Conservation (phyloP, 345 rosid genomes). For the Trapa bicornis region DNA sequence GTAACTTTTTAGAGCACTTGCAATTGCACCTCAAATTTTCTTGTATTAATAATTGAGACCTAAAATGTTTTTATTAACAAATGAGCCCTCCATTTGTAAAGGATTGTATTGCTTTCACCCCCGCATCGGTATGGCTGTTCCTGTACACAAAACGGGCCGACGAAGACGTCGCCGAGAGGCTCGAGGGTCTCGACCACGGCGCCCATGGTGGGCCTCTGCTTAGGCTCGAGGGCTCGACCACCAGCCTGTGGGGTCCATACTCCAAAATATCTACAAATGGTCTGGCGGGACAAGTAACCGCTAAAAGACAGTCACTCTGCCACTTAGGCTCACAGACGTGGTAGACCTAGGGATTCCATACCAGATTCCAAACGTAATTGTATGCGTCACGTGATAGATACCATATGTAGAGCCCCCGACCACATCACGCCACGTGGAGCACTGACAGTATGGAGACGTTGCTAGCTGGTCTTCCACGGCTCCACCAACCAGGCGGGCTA, state of each 20-base stretch:
- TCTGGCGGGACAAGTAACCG: too few relatives aligned
- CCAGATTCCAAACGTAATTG: neutral
- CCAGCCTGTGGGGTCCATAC: too few relatives aligned
- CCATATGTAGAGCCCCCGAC: neutral
- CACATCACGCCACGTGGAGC: neutral
- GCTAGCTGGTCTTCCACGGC: neutral
- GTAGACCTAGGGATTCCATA: neutral
- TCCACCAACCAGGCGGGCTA: neutral
- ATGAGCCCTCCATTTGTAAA: too few relatives aligned
- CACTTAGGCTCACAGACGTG: neutral
- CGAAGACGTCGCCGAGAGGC: constrained; percentile 44
- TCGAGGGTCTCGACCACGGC: constrained; percentile 46
- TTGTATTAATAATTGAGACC: too few relatives aligned
- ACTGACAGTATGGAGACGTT: neutral
- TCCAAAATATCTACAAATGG: too few relatives aligned
- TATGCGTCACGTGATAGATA: constrained; percentile 1
- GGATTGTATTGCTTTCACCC: neutral
- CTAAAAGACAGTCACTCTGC: neutral
- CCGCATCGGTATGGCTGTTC: constrained; percentile 5
- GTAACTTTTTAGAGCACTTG: too few relatives aligned
- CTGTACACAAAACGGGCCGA: constrained; percentile 50
- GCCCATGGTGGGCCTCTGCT: constrained; percentile 63
- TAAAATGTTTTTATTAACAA: too few relatives aligned
- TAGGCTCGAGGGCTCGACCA: constrained; percentile 17
- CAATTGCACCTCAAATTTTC: too few relatives aligned